Evolutionary conservation across 1,284 basidiomycete genomes (phyloP).

Genomic region (Gymnopus androsaceus): DNA sequence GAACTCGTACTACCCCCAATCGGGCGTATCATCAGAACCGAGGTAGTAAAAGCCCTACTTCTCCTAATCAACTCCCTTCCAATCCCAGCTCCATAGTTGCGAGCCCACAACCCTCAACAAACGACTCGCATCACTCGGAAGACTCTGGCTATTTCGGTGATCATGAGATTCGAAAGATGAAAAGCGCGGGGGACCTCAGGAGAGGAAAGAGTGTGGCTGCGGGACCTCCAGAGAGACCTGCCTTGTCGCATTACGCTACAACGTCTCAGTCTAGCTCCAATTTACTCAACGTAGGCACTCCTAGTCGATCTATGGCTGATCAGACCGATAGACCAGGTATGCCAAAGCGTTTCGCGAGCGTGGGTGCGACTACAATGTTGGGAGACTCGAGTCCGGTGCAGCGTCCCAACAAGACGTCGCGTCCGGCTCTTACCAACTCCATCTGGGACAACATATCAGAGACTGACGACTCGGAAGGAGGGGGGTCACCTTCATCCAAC

Average conservation of each 20-base stretch:
- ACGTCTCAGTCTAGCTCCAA: constrained; percentile 67
- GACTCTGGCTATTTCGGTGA: constrained; percentile 47
- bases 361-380: constrained; percentile 51
- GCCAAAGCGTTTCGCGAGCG: constrained; percentile 65
- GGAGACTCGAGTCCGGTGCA: constrained; percentile 21
- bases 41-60: constrained; percentile 30
- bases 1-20: constrained; percentile 74
- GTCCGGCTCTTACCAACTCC: constrained; percentile 51
- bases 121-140: constrained; percentile 24
- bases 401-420: constrained; percentile 16
- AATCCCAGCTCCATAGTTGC: neutral
- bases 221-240: constrained; percentile 42
- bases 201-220: constrained; percentile 38
- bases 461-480: constrained; percentile 19
- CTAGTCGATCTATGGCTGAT: constrained; percentile 12
- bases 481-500: constrained; percentile 19
- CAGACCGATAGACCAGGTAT: constrained; percentile 36
- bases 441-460: constrained; percentile 48
- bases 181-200: constrained; percentile 80
- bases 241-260: constrained; percentile 51
- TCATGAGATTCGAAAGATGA: constrained; percentile 78
- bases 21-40: constrained; percentile 56
- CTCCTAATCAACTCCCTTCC: constrained; percentile 25
- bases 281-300: constrained; percentile 42
- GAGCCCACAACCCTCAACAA: constrained; percentile 8